Base-by-base conservation (phyloP, 2,329 filamentous ascomycete genomes). In the Helminthosporium solani region DNA sequence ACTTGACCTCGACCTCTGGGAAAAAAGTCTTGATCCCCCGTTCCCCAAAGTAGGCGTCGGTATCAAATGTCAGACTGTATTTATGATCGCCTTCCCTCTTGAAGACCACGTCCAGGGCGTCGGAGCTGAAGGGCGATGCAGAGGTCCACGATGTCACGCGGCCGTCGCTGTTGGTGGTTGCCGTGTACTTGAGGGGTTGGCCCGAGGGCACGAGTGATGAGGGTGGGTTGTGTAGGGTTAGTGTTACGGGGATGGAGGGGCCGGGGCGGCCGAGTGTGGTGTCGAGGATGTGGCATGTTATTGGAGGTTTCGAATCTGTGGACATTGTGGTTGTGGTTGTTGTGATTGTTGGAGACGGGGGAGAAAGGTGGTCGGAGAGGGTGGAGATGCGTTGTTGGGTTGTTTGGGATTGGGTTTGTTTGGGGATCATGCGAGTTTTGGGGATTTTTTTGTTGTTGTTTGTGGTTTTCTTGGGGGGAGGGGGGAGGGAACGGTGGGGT, bases 281-380 rank as follows among this genome's bases (percentile, higher is more conserved):
- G 77, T 94, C 87, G 68, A 94, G 87, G 70, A 91, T 82, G 76
- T 94, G 88, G 76, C 88, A 92, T 69, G 88, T 92, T 63, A 94
- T 92, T 64, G 82, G 82, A 56, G 67, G 76, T 48, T 63, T 66
- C 36, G 42, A 44, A 8, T 56, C 50, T 18, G 59, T 51, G 1
- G 58, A 41, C 52, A 56, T 65, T 16, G 43, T 52, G 18, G 34
- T 25, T 7, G 50, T 20, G 14, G 47, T 37, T 21, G 51, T 20
- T 16, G 40, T 48, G n/a, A n/a, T n/a, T n/a, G n/a, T n/a, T n/a
- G n/a, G n/a, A n/a, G n/a, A n/a, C n/a, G 47, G 25, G 34, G 50
- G 16, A 11, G 11, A 31, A 20, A 63, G 46, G 42, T 64, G 61
- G 28, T 41, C 34, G 8, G 61, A 44, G 25, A 61, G 39, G 23